These are phyloP conservation scores for Picea mariana DNA, from an alignment of 83 land plant species.

Conservation along the genomic window DNA sequence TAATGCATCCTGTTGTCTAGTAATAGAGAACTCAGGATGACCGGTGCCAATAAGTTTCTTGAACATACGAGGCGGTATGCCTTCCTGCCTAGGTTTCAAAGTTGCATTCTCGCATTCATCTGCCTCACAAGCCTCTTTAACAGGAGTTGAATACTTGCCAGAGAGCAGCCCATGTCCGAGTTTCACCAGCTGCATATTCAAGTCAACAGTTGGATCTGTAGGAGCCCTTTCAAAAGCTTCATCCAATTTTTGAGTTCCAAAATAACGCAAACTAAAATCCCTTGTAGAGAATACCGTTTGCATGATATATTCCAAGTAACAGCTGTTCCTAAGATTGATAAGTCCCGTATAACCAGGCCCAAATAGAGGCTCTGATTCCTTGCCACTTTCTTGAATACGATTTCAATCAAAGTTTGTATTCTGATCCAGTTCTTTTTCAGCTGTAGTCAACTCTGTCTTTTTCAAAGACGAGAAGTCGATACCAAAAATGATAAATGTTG, in stretches of 20 bases:
- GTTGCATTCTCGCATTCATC: constrained; percentile 20
- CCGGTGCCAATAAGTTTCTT: constrained; percentile 92
- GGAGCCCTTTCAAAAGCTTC: constrained; percentile 85
- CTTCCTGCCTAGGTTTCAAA: constrained; percentile 54
- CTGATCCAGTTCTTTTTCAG: no score
- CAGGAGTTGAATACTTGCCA: constrained; percentile 86
- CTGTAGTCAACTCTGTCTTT: no score
- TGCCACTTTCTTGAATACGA: no score
- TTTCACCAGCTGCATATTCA: constrained; percentile 88
- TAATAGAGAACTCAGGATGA: constrained; percentile 94
- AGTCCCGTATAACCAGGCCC: no score
- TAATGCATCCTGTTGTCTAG: constrained; percentile 99
- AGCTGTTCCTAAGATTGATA: constrained; percentile 31
- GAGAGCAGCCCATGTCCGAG: constrained; percentile 96
- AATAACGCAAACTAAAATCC: constrained; percentile 71
- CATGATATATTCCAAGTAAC: constrained; percentile 92
- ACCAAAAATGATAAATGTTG: no score
- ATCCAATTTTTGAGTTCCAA: constrained; percentile 53
- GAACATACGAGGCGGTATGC: constrained; percentile 97
- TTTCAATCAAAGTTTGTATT: no score
- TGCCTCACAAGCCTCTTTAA: constrained; percentile 31
- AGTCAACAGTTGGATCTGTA: constrained; percentile 95
- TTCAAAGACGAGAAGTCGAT: no score
- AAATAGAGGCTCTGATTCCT: no score
- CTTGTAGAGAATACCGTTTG: constrained; percentile 49